phyloP scores from a whole-genome alignment of 495 filamentous ascomycete species.

The Penicillium angulare region DNA sequence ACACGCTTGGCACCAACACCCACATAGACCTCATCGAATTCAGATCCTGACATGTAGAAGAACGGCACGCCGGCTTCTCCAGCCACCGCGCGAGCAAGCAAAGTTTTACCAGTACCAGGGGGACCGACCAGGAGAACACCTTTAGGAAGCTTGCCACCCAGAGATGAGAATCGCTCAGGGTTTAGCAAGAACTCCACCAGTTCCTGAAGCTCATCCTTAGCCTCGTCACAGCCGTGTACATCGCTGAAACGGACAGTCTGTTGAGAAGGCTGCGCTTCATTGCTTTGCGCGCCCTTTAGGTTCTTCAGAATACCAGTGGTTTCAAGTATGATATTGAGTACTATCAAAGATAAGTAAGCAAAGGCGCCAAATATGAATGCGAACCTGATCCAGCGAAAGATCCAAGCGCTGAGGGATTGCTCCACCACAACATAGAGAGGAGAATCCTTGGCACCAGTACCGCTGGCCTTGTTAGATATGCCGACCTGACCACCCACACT shows the following conservation, averaged over 20 bases:
- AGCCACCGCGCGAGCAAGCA: constrained; percentile 92
- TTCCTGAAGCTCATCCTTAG: constrained; percentile 96
- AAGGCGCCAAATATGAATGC: constrained; percentile 71
- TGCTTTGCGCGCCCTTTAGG: constrained; percentile 63
- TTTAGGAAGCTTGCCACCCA: constrained; percentile 95
- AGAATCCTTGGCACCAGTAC: constrained; percentile 69
- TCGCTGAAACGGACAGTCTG: constrained; percentile 90
- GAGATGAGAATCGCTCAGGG: constrained; percentile 83
- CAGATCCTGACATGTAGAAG: constrained; percentile 99
- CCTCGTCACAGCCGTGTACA: constrained; percentile 96
- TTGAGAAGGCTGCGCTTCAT: constrained; percentile 84
- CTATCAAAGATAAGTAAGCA: constrained; percentile 68
- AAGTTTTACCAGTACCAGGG: constrained; percentile 97
- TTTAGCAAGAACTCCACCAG: constrained; percentile 94
- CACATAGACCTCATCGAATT: constrained; percentile 98
- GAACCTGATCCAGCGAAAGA: constrained; percentile 92
- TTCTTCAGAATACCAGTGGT: constrained; percentile 73
- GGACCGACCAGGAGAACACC: constrained; percentile 94
- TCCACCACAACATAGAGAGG: constrained; percentile 96
- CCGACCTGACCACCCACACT: constrained; percentile 62
- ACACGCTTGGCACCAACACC: constrained; percentile 98
- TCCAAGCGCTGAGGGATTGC: constrained; percentile 69
- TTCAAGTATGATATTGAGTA: constrained; percentile 79
- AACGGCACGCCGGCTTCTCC: constrained; percentile 97
- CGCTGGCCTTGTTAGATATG: constrained; percentile 38